Evolutionary conservation across 2,329 filamentous ascomycete species (phyloP).

Genomic region (Penicillium frequentans): DNA sequence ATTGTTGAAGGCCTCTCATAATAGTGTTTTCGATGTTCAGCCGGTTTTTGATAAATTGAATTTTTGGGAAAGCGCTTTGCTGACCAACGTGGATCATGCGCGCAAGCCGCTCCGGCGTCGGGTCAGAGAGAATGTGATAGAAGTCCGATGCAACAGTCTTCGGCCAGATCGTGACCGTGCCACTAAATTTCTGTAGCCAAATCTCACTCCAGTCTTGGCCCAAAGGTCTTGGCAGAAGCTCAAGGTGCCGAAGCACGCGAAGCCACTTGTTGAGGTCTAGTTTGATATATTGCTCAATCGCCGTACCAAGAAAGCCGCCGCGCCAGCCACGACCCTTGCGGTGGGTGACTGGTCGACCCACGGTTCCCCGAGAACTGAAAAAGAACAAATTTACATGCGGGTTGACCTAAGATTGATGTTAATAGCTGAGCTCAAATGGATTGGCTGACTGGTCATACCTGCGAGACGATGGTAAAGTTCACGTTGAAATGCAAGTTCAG

Average conservation of each 20-base stretch:
- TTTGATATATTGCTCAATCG: constrained; percentile 92
- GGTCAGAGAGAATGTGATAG: constrained; percentile 81
- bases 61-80: constrained; percentile 83
- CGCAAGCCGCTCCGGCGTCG: constrained; percentile 70
- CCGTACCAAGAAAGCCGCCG: constrained; percentile 89
- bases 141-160: constrained; percentile 78
- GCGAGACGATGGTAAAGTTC: constrained; percentile 86
- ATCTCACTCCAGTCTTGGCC: constrained; percentile 97
- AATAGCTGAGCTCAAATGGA: constrained; percentile 27
- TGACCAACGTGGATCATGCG: constrained; percentile 90
- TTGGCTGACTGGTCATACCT: constrained; percentile 35
- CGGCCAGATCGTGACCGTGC: constrained; percentile 96
- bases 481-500: constrained; percentile 98
- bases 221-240: constrained; percentile 83
- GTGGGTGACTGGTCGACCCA: constrained; percentile 91
- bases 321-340: constrained; percentile 92
- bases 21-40: constrained; percentile 76
- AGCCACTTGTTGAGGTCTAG: constrained; percentile 98
- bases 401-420: constrained; percentile 69
- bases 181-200: constrained; percentile 92
- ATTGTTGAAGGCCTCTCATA: constrained; percentile 52
- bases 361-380: constrained; percentile 89
- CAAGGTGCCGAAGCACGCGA: constrained; percentile 87
- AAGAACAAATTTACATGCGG: constrained; percentile 99
- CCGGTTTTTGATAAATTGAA: constrained; percentile 87